phyloP scores from a whole-genome alignment of 257 asterid species.

The Plantago major region DNA sequence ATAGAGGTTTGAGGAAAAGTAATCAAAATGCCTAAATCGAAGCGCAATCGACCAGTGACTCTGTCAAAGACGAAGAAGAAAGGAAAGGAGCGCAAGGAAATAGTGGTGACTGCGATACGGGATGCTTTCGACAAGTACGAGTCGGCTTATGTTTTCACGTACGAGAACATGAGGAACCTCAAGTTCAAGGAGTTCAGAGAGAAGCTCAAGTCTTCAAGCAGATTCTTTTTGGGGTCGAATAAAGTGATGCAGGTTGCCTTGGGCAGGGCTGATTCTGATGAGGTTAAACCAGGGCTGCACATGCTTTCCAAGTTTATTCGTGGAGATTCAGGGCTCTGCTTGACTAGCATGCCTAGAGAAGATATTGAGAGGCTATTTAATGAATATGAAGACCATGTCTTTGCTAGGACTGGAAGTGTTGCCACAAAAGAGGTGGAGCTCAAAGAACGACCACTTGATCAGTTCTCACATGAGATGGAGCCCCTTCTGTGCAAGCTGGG shows the following conservation, averaged over 20 bases:
- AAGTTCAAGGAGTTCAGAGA: conserved; percentile 93
- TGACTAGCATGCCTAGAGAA: conserved; percentile 65
- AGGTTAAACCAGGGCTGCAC: conserved; percentile 54
- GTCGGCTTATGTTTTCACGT: conserved; percentile 70
- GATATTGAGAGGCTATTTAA: conserved; percentile 61
- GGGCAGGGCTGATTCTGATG: conserved; percentile 70
- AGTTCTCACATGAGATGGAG: conserved; percentile 95
- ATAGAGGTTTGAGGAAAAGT: too few relatives aligned
- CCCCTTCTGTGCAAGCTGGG: conserved; percentile 95
- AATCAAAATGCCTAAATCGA: conserved; percentile 71
- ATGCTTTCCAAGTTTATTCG: conserved; percentile 72
- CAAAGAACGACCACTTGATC: conserved; percentile 92
- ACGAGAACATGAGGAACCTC: conserved; percentile 98
- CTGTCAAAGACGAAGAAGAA: conserved; percentile 95
- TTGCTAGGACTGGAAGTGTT: conserved; percentile 79
- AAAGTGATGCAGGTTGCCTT: conserved; percentile 88
- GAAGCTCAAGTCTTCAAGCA: conserved; percentile 75
- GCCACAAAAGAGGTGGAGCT: conserved; percentile 94
- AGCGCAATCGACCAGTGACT: conserved; percentile 78
- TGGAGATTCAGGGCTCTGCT: conserved; percentile 72
- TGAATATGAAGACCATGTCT: conserved; percentile 77
- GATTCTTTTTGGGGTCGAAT: conserved; percentile 75
- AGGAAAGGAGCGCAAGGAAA: conserved; percentile 83
- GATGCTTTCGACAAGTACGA: conserved; percentile 71
- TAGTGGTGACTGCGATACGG: conserved; percentile 68